Evolutionary conservation across 2,329 filamentous ascomycete genomes (phyloP).

Genomic region (Lecanicillium sp.): DNA sequence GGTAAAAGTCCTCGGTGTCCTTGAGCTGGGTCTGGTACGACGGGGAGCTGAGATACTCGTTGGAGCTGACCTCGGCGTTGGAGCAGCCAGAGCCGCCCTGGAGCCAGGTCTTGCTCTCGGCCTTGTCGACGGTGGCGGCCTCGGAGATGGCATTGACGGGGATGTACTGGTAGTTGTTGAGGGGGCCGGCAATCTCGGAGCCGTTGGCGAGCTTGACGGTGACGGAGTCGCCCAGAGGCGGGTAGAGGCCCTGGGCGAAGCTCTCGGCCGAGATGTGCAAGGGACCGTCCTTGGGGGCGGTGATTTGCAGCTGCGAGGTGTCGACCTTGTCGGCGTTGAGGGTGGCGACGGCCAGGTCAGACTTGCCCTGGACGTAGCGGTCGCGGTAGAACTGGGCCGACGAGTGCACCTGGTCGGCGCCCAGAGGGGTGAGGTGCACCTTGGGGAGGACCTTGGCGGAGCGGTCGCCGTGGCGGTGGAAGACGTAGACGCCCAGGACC

Average conservation of each 20-base stretch:
- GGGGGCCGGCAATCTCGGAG: conserved; percentile 54
- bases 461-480: conserved; percentile 84
- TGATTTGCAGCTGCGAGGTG: conserved; percentile 62
- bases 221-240: conserved; percentile 54
- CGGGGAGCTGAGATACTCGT: conserved; percentile 46
- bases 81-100: conserved; percentile 51
- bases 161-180: conserved; percentile 79
- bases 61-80: conserved; percentile 46
- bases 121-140: conserved; percentile 45
- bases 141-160: conserved; percentile 57
- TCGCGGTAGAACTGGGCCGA: conserved; percentile 69
- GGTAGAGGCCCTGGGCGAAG: conserved; percentile 83
- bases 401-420: conserved; percentile 65
- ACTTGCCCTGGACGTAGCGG: conserved; percentile 61
- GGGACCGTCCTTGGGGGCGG: conserved; percentile 66
- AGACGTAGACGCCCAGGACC: conserved; percentile 76
- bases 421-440: conserved; percentile 68
- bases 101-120: conserved; percentile 50
- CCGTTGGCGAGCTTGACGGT: conserved; percentile 58
- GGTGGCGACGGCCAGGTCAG: conserved; percentile 53
- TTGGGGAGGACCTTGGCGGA: conserved; percentile 69
- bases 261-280: conserved; percentile 72
- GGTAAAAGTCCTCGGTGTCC: conserved; percentile 56
- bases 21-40: conserved; percentile 17
- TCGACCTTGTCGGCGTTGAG: conserved; percentile 61